Percentiles rank a stretch among this genome's conserved stretches.
Conservation (phyloP, 129 eudicot genomes). For the Sambucus nigra region DNA sequence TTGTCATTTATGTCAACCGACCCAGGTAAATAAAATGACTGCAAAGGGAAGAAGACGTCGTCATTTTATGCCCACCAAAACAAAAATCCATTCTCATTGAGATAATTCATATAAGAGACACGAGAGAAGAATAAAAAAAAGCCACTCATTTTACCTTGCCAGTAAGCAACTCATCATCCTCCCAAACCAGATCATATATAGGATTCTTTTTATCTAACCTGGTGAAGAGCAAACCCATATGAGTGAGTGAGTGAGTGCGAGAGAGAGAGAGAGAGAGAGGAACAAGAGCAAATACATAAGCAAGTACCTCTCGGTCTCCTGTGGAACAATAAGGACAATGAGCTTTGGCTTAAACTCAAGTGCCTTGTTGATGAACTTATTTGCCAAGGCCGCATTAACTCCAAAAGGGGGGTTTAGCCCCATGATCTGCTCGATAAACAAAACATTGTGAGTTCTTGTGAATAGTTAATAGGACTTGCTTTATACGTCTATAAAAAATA, state of each 20-base stretch:
- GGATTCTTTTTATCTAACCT: conserved; percentile 51
- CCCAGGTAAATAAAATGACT: conserved; percentile 91
- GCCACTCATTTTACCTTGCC: conserved; percentile 45
- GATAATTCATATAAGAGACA: not conserved
- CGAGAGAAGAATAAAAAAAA: not conserved
- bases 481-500: not conserved
- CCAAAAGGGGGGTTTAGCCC: conserved; percentile 98
- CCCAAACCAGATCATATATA: conserved; percentile 75
- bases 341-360: conserved; percentile 81
- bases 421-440: conserved; percentile 49
- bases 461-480: not conserved
- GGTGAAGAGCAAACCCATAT: conserved; percentile 15
- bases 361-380: conserved; percentile 65
- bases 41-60: conserved; percentile 1
- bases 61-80: not conserved
- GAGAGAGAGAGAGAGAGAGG: not conserved
- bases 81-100: not conserved
- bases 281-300: not conserved
- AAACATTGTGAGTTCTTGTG: not conserved
- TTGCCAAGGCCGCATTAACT: conserved; percentile 62
- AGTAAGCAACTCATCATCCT: conserved; percentile 51
- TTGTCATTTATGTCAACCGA: conserved; percentile 59
- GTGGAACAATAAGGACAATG: conserved; percentile 75
- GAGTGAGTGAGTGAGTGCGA: not conserved
- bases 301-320: conserved; percentile 60